Base-by-base conservation (phyloP, 345 rosid genomes). In the Gossypium australe region DNA sequence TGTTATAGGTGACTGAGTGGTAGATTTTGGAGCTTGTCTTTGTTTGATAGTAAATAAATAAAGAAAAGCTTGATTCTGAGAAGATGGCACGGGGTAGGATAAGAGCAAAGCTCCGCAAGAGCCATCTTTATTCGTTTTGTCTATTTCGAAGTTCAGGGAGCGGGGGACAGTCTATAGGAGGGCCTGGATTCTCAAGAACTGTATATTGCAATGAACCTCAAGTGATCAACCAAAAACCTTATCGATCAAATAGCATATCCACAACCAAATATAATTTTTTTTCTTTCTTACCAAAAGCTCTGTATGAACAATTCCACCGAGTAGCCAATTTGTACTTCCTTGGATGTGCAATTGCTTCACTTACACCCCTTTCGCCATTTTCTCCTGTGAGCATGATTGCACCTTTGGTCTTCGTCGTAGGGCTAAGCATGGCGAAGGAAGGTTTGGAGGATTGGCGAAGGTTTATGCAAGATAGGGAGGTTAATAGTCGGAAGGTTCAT, bases 371-470 rank as follows among this genome's bases (percentile, higher is more conserved):
- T 60, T 84, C 98, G 0, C 98, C 98, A 0, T 94, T 91, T 83
- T 70, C 94, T 62, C 80, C 95, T 17, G 77, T 89, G 82, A 95
- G 99, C 81, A 93, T 93, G 96, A 92, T 95, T 70, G 87, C 92
- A 17, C 99, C 99, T 0, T 84, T 95, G 77, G 91, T 85, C 34
- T 84, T 95, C 76, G 98, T 95, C 72, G 90, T 95, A 20, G 99
- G 99, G 17, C 85, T 91, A 24, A 95, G 98, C 77, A 95, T 95
- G 98, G 85, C 86, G 1, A 95, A 95, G 85, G 99, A 95, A 75
- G 98, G 90, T 57, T 77, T 95, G 67, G 99, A 95, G 78, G 99
- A 95, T 76, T 95, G 99, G 99, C 89, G 81, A 18, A 89, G 99
- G 90, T 91, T 90, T 80, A 82, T 87, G 84, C 99, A 95, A 78